Conservation (phyloP, 257 asterid species). For the Nicotiana knightiana region DNA sequence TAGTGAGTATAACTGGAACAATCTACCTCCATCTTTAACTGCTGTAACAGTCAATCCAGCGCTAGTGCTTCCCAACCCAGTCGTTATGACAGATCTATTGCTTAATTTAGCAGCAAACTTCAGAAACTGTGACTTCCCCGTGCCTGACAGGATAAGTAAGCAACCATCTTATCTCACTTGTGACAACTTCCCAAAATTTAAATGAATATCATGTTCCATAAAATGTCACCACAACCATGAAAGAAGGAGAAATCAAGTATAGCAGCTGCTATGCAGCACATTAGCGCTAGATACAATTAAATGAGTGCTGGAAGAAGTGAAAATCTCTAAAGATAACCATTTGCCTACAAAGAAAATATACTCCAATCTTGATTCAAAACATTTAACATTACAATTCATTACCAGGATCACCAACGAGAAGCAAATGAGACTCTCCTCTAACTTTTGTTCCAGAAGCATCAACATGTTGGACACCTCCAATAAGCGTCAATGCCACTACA, state of each 20-base stretch:
- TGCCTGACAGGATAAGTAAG: conserved; percentile 42
- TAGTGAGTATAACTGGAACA: background rate
- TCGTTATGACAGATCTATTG: conserved; percentile 91
- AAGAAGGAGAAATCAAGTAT: background rate
- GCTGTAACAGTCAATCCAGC: conserved; percentile 99
- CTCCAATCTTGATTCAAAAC: background rate
- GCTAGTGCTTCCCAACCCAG: conserved; percentile 97
- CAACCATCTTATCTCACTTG: conserved; percentile 16
- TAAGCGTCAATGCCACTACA: conserved; percentile 78
- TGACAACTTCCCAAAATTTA: conserved; percentile 5
- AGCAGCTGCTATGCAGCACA: background rate
- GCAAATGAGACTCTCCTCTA: conserved; percentile 97
- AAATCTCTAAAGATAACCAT: background rate
- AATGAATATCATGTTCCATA: background rate
- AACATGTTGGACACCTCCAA: conserved; percentile 96
- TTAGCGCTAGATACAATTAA: background rate
- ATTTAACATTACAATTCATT: conserved; percentile 13
- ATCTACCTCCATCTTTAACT: conserved; percentile 94
- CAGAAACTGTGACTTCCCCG: conserved; percentile 97
- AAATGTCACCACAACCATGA: background rate
- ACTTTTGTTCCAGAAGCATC: conserved; percentile 96
- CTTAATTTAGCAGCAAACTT: conserved; percentile 94
- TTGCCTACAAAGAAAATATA: background rate
- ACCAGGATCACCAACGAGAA: conserved; percentile 99
- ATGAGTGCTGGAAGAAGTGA: background rate